phyloP scores from a whole-genome alignment of 1,284 basidiomycete species.

The Rhizoctonia solani region DNA sequence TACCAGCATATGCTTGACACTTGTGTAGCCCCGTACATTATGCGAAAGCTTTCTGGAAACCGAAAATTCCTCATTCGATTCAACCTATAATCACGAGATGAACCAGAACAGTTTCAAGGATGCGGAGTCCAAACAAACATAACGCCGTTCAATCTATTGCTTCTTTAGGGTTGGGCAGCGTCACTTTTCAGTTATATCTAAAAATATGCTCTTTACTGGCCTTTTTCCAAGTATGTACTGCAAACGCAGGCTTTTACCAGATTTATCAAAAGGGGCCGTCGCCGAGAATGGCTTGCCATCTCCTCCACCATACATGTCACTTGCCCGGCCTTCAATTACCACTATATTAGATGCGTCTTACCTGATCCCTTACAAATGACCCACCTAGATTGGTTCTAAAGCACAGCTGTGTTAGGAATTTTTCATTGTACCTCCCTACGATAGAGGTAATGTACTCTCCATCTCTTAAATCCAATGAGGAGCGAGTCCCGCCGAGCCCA shows the following conservation, averaged over 20 bases:
- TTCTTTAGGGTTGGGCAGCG: too few species aligned
- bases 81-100: background rate
- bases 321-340: background rate
- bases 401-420: background rate
- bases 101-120: background rate
- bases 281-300: background rate
- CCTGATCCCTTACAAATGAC: background rate
- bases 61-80: too few species aligned
- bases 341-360: too few species aligned
- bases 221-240: background rate
- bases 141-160: background rate
- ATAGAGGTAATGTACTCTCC: background rate
- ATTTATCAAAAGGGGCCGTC: background rate
- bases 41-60: too few species aligned
- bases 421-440: background rate
- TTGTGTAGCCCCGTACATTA: too few species aligned
- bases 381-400: constrained; percentile 1
- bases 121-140: background rate
- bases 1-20: too few species aligned
- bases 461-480: background rate
- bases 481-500: background rate
- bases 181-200: background rate
- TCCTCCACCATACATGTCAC: background rate
- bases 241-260: background rate
- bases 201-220: background rate